These are phyloP conservation scores for Solioccasus polychromus DNA, from an alignment of 768 basidiomycete species.

Conservation along the genomic window DNA sequence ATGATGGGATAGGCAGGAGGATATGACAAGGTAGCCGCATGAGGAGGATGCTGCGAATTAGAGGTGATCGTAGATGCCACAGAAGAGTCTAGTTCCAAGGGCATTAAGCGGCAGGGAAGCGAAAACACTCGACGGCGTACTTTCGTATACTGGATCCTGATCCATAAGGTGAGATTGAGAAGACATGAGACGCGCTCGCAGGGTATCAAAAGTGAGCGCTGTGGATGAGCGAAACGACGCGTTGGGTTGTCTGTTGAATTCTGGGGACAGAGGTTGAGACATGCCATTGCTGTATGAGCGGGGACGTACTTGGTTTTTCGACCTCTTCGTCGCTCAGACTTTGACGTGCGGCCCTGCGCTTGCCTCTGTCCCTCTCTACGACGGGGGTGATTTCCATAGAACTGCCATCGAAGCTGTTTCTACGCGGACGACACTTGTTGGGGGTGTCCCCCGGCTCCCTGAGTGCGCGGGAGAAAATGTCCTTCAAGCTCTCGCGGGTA, in stretches of 20 bases:
- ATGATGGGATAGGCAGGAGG: constrained; percentile 43
- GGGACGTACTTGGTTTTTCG: constrained; percentile 51
- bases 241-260: constrained; percentile 26
- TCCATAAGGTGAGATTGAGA: constrained; percentile 38
- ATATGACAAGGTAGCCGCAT: constrained; percentile 34
- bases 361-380: constrained; percentile 39
- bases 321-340: constrained; percentile 70
- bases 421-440: constrained; percentile 46
- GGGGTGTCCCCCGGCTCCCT: constrained; percentile 66
- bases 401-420: constrained; percentile 60
- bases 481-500: constrained; percentile 57
- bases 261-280: constrained; percentile 15
- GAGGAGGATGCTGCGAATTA: constrained; percentile 16
- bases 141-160: constrained; percentile 33
- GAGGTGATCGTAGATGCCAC: constrained; percentile 15
- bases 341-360: constrained; percentile 49
- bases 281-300: constrained; percentile 6
- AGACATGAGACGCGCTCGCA: constrained; percentile 45
- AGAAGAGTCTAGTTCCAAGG: constrained; percentile 11
- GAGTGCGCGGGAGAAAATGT: constrained; percentile 63
- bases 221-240: constrained; percentile 42
- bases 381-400: constrained; percentile 57
- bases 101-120: constrained; percentile 1
- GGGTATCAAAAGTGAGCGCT: constrained; percentile 44
- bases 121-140: constrained; percentile 28